Evolutionary conservation across 768 basidiomycete species (phyloP).

Genomic region (Exsudoporus frostii): DNA sequence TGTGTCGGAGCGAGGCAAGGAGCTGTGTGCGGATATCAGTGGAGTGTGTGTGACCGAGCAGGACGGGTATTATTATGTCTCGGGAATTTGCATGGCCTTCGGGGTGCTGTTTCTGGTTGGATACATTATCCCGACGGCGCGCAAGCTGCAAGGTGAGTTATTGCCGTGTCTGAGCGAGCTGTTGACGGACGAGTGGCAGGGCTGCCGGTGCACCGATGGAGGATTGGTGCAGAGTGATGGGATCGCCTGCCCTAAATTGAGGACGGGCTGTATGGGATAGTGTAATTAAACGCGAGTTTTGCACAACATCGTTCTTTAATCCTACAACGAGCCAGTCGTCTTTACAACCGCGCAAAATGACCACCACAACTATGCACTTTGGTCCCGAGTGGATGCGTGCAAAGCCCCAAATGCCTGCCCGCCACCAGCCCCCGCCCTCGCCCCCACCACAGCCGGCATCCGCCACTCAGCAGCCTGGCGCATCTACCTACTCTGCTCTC

Average conservation of each 20-base stretch:
- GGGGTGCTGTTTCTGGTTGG: constrained; percentile 71
- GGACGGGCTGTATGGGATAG: constrained; percentile 2
- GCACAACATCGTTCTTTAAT: constrained; percentile 18
- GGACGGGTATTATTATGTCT: constrained; percentile 92
- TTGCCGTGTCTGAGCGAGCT: background rate
- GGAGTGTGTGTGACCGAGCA: constrained; percentile 80
- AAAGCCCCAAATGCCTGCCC: constrained; percentile 58
- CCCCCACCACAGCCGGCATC: constrained; percentile 48
- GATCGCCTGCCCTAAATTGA: constrained; percentile 33
- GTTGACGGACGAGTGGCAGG: constrained; percentile 38
- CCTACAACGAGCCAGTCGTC: constrained; percentile 1
- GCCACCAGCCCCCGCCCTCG: constrained; percentile 54
- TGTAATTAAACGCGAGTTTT: constrained; percentile 27
- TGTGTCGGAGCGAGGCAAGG: constrained; percentile 88
- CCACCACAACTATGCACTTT: constrained; percentile 78
- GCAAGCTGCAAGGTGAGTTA: constrained; percentile 76
- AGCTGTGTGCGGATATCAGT: constrained; percentile 65
- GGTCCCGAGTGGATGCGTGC: constrained; percentile 92
- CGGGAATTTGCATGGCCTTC: constrained; percentile 70
- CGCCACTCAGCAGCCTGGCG: constrained; percentile 48
- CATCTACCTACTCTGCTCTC: constrained; percentile 73
- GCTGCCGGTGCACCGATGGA: constrained; percentile 69
- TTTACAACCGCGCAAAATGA: constrained; percentile 37
- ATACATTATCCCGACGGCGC: constrained; percentile 82
- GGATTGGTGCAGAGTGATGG: constrained; percentile 43